Conservation (phyloP, 2,329 filamentous ascomycete species). For the Penicillium palitans region DNA sequence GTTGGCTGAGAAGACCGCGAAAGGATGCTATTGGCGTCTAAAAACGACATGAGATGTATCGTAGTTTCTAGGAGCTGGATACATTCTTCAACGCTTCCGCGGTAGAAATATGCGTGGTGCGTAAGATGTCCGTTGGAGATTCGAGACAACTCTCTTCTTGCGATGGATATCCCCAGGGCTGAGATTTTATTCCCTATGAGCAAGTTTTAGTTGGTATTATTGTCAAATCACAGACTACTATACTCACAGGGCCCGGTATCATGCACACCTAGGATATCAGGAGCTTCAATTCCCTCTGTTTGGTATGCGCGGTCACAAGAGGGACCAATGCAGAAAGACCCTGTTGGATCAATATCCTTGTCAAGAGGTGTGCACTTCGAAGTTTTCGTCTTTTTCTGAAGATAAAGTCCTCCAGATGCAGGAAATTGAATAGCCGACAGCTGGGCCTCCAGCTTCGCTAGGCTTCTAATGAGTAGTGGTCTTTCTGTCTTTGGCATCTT, state of each 20-base stretch:
- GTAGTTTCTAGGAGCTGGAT: not conserved
- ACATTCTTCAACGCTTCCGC: not conserved
- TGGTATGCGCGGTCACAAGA: slow-evolving; percentile 21
- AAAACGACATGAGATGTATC: not conserved
- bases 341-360: too few species aligned
- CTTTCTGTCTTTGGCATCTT: slow-evolving; percentile 31
- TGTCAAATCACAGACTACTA: not conserved
- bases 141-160: not conserved
- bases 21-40: not conserved
- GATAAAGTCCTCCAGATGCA: too few species aligned
- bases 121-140: not conserved
- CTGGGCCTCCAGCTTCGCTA: too few species aligned
- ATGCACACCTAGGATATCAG: slow-evolving; percentile 1
- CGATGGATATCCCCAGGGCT: not conserved
- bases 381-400: too few species aligned
- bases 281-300: not conserved
- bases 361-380: too few species aligned
- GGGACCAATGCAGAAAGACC: slow-evolving; percentile 16
- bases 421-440: too few species aligned
- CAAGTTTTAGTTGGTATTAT: not conserved
- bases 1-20: not conserved
- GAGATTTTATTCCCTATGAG: not conserved
- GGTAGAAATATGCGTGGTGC: not conserved
- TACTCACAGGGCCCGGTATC: slow-evolving; percentile 19
- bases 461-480: too few species aligned